These are phyloP conservation scores for Peronospora destructor DNA, from an alignment of 352 stramenopile genomes.

Conservation along the genomic window DNA sequence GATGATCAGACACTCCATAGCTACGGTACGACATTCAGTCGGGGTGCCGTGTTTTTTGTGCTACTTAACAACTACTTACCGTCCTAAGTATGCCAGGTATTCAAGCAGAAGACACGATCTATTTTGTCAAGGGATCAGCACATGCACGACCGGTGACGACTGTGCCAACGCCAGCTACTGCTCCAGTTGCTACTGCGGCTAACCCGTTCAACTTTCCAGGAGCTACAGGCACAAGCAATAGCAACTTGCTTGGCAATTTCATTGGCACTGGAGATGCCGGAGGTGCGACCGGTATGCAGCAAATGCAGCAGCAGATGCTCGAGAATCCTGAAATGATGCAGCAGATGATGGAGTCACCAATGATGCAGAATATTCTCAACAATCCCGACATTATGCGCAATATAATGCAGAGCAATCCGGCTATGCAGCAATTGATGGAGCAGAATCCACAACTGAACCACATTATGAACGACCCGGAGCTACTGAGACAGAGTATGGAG, in stretches of 20 bases:
- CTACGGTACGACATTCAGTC: slow-evolving; percentile 47
- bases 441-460: slow-evolving; percentile 94
- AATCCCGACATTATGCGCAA: slow-evolving; percentile 93
- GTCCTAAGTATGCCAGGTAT: slow-evolving; percentile 37
- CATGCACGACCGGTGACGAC: slow-evolving; percentile 21
- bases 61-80: neutral
- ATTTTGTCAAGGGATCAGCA: slow-evolving; percentile 74
- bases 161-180: neutral
- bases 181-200: slow-evolving; percentile 6
- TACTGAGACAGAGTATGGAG: slow-evolving; percentile 93
- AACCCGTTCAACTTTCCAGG: slow-evolving; percentile 53
- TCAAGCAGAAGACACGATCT: slow-evolving; percentile 72
- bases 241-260: slow-evolving; percentile 57
- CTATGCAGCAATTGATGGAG: slow-evolving; percentile 93
- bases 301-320: slow-evolving; percentile 87
- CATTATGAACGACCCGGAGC: slow-evolving; percentile 92
- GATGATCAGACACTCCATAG: slow-evolving; percentile 78
- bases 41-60: too few species aligned
- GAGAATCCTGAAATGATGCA: slow-evolving; percentile 85
- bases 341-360: slow-evolving; percentile 86
- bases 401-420: slow-evolving; percentile 94
- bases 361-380: slow-evolving; percentile 91
- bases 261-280: slow-evolving; percentile 30
- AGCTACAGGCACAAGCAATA: slow-evolving; percentile 10
- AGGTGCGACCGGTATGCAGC: slow-evolving; percentile 27